Evolutionary conservation across 2,329 filamentous ascomycete genomes (phyloP).

Genomic region (Alternaria infectoria): DNA sequence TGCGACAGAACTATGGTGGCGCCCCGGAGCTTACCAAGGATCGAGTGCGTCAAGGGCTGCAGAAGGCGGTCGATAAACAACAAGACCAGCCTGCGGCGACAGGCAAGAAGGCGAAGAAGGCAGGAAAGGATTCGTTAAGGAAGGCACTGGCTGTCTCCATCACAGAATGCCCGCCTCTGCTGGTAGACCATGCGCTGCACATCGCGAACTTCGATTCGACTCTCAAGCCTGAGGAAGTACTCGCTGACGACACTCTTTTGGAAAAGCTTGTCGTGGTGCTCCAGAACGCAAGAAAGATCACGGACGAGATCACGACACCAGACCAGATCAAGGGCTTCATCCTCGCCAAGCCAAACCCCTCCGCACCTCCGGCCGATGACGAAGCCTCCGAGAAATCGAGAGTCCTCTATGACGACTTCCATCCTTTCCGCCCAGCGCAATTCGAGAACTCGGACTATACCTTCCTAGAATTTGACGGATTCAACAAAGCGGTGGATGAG

Average conservation of each 20-base stretch:
- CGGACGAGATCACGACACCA: conserved; percentile 71
- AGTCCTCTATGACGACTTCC: conserved; percentile 90
- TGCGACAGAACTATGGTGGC: conserved; percentile 82
- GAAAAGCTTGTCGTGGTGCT: conserved; percentile 72
- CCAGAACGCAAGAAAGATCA: conserved; percentile 71
- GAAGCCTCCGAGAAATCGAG: conserved; percentile 52
- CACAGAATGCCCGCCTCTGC: conserved; percentile 83
- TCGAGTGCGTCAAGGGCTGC: conserved; percentile 71
- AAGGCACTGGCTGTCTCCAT: conserved; percentile 84
- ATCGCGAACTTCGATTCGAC: conserved; percentile 72
- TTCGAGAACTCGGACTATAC: conserved; percentile 72
- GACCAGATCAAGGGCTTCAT: conserved; percentile 82
- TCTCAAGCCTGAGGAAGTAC: conserved; percentile 70
- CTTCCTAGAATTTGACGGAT: conserved; percentile 79
- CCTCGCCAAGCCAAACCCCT: conserved; percentile 68
- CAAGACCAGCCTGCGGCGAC: conserved; percentile 56
- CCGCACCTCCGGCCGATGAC: conserved; percentile 43
- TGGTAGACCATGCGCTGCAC: conserved; percentile 85
- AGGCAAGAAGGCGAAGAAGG: conserved; percentile 73
- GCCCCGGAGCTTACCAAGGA: conserved; percentile 77
- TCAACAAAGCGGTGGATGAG: conserved; percentile 92
- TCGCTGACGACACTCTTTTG: conserved; percentile 69
- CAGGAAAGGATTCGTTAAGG: conserved; percentile 75
- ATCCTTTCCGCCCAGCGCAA: conserved; percentile 86
- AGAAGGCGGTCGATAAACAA: conserved; percentile 67